phyloP scores from a whole-genome alignment of 306 rosid genomes.

The Malus domestica region DNA sequence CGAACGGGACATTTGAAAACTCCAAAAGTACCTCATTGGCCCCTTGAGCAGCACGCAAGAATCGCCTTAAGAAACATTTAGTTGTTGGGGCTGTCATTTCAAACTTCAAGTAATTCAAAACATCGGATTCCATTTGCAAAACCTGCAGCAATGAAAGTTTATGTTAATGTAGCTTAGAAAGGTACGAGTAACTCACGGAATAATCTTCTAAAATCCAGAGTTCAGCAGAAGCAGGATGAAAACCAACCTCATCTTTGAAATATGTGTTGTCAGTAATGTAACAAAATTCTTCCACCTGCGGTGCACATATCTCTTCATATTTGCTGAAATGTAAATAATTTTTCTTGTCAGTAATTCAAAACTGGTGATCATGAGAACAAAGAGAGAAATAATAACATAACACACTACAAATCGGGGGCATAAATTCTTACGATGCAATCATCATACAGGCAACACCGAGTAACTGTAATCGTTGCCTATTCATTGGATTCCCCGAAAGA shows the following conservation, averaged over 20 bases:
- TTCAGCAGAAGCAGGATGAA: not conserved
- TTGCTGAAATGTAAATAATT: constrained; percentile 42
- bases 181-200: not conserved
- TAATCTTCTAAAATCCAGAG: not conserved
- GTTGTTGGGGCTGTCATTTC: constrained; percentile 97
- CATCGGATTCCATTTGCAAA: constrained; percentile 84
- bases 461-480: constrained; percentile 73
- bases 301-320: constrained; percentile 98
- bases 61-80: constrained; percentile 86
- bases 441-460: constrained; percentile 98
- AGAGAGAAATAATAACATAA: not conserved
- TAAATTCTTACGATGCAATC: constrained; percentile 88
- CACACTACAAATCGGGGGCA: not conserved
- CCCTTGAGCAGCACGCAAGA: constrained; percentile 88
- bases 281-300: constrained; percentile 95
- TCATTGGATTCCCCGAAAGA: constrained; percentile 86
- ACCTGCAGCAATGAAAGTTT: constrained; percentile 42
- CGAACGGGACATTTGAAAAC: not conserved
- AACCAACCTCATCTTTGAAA: constrained; percentile 81
- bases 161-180: not conserved
- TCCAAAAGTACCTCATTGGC: constrained; percentile 46
- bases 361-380: not conserved
- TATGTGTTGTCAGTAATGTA: constrained; percentile 93
- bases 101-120: constrained; percentile 81
- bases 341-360: not conserved